Percentiles rank a stretch among this genome's conserved stretches.
Evolutionary conservation across 257 asterid species (phyloP).

Genomic region (Forsythia suspensa): DNA sequence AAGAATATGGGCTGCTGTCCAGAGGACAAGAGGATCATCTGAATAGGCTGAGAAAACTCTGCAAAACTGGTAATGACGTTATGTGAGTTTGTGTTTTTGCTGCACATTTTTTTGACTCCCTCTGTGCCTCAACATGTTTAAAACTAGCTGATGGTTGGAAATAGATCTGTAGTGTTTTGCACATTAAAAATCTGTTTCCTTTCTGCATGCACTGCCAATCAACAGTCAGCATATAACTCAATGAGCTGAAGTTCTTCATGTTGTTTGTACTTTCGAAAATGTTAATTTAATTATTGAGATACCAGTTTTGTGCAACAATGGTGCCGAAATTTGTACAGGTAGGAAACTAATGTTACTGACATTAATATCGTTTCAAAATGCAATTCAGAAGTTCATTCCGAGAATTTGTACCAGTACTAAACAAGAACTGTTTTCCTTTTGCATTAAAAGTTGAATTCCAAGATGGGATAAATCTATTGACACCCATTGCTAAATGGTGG

Average conservation of each 20-base stretch:
- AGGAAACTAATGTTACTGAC: neutral
- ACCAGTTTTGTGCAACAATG: neutral
- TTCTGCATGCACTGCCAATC: neutral
- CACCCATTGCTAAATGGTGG: too few species aligned
- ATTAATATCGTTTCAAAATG: neutral
- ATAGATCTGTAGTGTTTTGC: too few species aligned
- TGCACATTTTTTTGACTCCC: too few species aligned
- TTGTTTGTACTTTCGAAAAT: neutral
- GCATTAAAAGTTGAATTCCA: too few species aligned
- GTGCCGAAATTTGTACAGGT: neutral
- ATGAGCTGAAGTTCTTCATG: neutral
- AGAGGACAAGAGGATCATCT: slow-evolving; percentile 75
- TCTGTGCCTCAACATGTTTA: neutral
- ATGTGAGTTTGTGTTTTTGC: neutral
- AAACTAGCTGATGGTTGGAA: too few species aligned
- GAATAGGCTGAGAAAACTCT: slow-evolving; percentile 82
- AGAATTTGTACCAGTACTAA: too few species aligned
- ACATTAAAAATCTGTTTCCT: neutral
- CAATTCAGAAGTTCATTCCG: neutral
- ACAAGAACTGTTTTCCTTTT: too few species aligned
- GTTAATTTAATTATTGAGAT: neutral
- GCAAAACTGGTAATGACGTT: slow-evolving; percentile 63
- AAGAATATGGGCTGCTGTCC: slow-evolving; percentile 43
- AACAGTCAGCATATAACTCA: neutral
- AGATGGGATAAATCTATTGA: too few species aligned